phyloP scores from a whole-genome alignment of 345 rosid genomes.

The Salix exigua region DNA sequence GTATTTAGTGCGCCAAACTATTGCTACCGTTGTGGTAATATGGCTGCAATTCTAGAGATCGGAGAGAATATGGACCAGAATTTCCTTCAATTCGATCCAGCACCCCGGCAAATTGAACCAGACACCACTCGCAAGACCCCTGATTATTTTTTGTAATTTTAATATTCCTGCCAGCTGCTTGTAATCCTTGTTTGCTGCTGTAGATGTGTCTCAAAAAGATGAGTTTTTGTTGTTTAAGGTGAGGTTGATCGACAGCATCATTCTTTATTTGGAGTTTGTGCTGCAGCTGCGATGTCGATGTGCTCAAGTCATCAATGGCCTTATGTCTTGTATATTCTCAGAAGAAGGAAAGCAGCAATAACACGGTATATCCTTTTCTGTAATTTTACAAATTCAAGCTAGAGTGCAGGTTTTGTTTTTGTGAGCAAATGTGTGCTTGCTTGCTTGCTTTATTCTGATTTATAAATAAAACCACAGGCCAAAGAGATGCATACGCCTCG shows the following conservation, averaged over 20 bases:
- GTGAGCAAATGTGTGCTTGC: not conserved
- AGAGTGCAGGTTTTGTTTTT: conserved; percentile 2
- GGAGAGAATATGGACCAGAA: conserved; percentile 95
- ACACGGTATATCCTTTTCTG: conserved; percentile 5
- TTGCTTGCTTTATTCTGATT: not conserved
- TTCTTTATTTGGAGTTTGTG: conserved; percentile 43
- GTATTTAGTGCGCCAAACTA: conserved; percentile 95
- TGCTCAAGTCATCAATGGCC: conserved; percentile 26
- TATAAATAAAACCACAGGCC: not conserved
- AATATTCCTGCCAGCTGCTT: conserved; percentile 28
- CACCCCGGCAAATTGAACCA: conserved; percentile 88
- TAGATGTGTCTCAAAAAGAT: conserved; percentile 45
- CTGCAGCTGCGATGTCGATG: conserved; percentile 28
- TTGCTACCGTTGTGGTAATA: conserved; percentile 92
- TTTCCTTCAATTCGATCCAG: conserved; percentile 92
- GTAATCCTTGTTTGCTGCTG: conserved; percentile 32
- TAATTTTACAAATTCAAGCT: conserved; percentile 7
- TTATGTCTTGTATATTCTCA: conserved; percentile 19
- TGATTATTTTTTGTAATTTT: conserved; percentile 88
- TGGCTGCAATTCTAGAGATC: conserved; percentile 95
- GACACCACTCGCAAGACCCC: conserved; percentile 95
- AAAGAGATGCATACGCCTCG: not conserved
- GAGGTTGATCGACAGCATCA: conserved; percentile 39
- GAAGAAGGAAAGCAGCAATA: conserved; percentile 11
- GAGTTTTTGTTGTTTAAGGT: conserved; percentile 40